Base-by-base conservation (phyloP, 352 stramenopile genomes). In the Elongisporangium senticosum region DNA sequence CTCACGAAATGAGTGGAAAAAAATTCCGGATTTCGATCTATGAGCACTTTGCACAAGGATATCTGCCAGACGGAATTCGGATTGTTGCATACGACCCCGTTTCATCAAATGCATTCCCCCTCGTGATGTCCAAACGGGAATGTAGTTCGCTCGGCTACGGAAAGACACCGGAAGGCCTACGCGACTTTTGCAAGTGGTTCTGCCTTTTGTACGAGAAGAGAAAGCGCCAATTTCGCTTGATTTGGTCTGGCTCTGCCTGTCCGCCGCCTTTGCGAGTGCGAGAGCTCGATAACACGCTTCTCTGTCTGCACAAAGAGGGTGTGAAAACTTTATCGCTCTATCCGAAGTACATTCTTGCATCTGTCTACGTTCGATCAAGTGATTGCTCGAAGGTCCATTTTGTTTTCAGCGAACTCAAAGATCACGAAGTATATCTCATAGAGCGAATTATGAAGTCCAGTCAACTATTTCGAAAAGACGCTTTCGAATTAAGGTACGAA, bases 251-350 rank as follows among this genome's bases (percentile, higher is more conserved):
- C n/a, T 47, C 69, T 1, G 66, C 69, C 4, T 87, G 77, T 58
- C 75, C 79, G 39, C 73, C 65, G 19, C 75, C 79, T 4, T 58
- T 89, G 49, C 71, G 79, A 13, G 22, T 85, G 7, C 69, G 77
- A n/a, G 79, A 86, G 49, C 67, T 74, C 50, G 77, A 87, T 21
- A 59, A 66, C 28, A 37, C 65, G 5, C 62, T 86, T 4, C n/a
- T 84, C 3, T 89, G 77, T 33, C 51, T 86, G 37, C 79, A 89
- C 64, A 86, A 86, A 39, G 79, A 87, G 60, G 79, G 79, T 0
- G 7, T 89, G 3, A 74, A 62, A 22, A 24, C 74, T 4, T 15
- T n/a, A n/a, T 47, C 28, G 14, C 49, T 24, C 14, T 20, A 7
- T 48, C 14, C 59, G 2, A 22, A 23, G 2, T 71, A 59, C 49